Evolutionary conservation across 306 rosid genomes (phyloP), one percentile per base, ranked within the genome.

Genomic region (Lagenaria siceraria): DNA sequence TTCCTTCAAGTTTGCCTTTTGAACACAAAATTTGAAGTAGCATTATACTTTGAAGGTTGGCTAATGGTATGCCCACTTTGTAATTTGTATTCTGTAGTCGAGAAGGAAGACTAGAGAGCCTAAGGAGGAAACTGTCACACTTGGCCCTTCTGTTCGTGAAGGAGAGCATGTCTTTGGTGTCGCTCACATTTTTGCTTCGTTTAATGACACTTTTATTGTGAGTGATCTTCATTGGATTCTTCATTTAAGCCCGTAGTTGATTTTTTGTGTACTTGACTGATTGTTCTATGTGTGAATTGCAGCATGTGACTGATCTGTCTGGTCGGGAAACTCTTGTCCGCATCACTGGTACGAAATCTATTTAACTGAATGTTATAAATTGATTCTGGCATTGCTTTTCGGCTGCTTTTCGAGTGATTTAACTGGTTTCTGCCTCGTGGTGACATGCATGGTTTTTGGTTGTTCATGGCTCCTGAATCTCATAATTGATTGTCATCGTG

Each of bases 241-340:
- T 27, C 36, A 8, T 27, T 27, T 24, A 25, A 25, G 58, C 29
- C 15, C 10, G 8, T 27, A 15, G 38, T 72, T 48, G 25, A 27
- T 72, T 31, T 8, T 13, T 72, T 48, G 38, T 49, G 59, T 27
- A 72, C 18, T 66, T 1, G 15, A 64, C 10, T 40, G 51, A 36
- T 7, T 25, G 54, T 27, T 53, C 11, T 65, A 2, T 81, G 58
- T 35, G 4, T 35, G 59, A 66, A 64, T 75, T 77, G 61, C 87
- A 93, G 98, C 98, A 91, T 77, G 97, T 89, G 18, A 93, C 98
- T 54, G 98, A 93, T 87, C 62, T 93, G 78, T 93, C 98, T 74
- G 98, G 98, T 19, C 81, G 97, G 46, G 98, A 93, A 85, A 93
- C 98, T 1, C 91, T 93, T 36, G 97, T 91, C 9, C 91, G 96